phyloP scores from a whole-genome alignment of 2,329 filamentous ascomycete species.

The Verruconis gallopava region DNA sequence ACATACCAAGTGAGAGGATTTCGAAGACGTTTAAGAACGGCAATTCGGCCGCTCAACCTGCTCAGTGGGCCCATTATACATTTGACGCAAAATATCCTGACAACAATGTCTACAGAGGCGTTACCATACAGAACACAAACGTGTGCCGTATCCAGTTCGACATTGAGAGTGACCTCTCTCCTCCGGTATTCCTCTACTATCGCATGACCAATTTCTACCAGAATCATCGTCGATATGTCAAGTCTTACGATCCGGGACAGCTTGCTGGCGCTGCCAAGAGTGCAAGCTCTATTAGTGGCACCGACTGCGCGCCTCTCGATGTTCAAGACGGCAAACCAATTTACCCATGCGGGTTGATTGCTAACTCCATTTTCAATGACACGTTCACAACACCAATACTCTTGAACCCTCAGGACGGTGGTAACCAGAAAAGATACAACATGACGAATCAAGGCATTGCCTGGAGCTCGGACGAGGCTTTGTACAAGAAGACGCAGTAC shows the following conservation, averaged over 20 bases:
- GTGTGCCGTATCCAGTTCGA: slow-evolving; percentile 65
- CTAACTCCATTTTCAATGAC: slow-evolving; percentile 96
- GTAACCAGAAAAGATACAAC: slow-evolving; percentile 41
- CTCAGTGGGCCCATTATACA: slow-evolving; percentile 20
- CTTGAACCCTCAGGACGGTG: slow-evolving; percentile 37
- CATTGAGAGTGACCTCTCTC: slow-evolving; percentile 63
- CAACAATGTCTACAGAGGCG: slow-evolving; percentile 17
- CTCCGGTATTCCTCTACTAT: slow-evolving; percentile 89
- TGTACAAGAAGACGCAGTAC: slow-evolving; percentile 64
- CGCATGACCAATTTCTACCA: slow-evolving; percentile 97
- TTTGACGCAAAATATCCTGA: slow-evolving; percentile 13
- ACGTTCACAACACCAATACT: slow-evolving; percentile 57
- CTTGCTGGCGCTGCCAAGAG: slow-evolving; percentile 58
- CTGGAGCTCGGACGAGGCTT: slow-evolving; percentile 68
- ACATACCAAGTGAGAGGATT: slow-evolving; percentile 47
- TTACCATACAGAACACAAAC: slow-evolving; percentile 24
- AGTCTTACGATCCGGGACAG: slow-evolving; percentile 73
- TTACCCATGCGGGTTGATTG: slow-evolving; percentile 91
- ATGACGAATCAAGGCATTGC: slow-evolving; percentile 74
- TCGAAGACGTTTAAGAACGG: slow-evolving; percentile 58
- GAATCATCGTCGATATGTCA: slow-evolving; percentile 92
- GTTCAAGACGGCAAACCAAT: slow-evolving; percentile 45
- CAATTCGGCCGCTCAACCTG: slow-evolving; percentile 22
- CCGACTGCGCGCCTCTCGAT: slow-evolving; percentile 61
- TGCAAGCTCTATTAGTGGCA: slow-evolving; percentile 46